Evolutionary conservation across 2,329 filamentous ascomycete genomes (phyloP).

Genomic region (Tolypocladium paradoxum): DNA sequence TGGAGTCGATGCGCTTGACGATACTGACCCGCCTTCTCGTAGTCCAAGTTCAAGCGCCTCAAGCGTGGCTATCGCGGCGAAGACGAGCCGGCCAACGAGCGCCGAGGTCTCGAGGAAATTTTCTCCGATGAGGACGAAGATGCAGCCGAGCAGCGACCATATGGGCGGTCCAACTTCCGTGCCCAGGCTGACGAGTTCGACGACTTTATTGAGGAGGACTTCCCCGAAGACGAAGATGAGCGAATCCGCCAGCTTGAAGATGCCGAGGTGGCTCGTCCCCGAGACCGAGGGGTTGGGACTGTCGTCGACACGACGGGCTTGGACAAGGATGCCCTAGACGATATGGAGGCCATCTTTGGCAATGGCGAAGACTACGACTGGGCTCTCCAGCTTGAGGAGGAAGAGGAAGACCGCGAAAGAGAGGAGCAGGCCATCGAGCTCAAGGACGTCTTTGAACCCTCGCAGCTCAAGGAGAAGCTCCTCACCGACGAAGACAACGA

Average conservation of each 20-base stretch:
- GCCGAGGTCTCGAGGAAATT: slow-evolving; percentile 76
- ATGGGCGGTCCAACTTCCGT: slow-evolving; percentile 43
- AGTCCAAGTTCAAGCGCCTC: slow-evolving; percentile 92
- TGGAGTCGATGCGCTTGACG: not conserved
- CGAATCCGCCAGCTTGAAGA: slow-evolving; percentile 69
- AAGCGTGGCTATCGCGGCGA: slow-evolving; percentile 82
- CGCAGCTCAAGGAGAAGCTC: slow-evolving; percentile 85
- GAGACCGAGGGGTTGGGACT: slow-evolving; percentile 56
- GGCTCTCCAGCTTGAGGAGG: slow-evolving; percentile 80
- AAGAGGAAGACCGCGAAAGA: slow-evolving; percentile 66
- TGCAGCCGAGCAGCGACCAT: slow-evolving; percentile 42
- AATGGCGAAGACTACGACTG: slow-evolving; percentile 94
- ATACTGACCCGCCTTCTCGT: slow-evolving; percentile 9
- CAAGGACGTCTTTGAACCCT: slow-evolving; percentile 97
- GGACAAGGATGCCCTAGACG: slow-evolving; percentile 85
- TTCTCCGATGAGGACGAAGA: slow-evolving; percentile 93
- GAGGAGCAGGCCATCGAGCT: slow-evolving; percentile 81
- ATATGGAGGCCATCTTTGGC: slow-evolving; percentile 93
- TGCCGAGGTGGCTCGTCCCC: slow-evolving; percentile 74
- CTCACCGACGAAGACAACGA: slow-evolving; percentile 91
- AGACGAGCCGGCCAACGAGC: slow-evolving; percentile 50
- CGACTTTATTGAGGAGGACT: slow-evolving; percentile 96
- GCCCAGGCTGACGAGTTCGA: slow-evolving; percentile 70
- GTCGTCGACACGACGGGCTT: slow-evolving; percentile 74
- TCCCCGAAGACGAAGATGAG: slow-evolving; percentile 76